A percentile compares a stretch with the other conserved stretches of the same genome.
Evolutionary conservation across 331 rosid species (phyloP).

Genomic region (Phaseolus coccineus): DNA sequence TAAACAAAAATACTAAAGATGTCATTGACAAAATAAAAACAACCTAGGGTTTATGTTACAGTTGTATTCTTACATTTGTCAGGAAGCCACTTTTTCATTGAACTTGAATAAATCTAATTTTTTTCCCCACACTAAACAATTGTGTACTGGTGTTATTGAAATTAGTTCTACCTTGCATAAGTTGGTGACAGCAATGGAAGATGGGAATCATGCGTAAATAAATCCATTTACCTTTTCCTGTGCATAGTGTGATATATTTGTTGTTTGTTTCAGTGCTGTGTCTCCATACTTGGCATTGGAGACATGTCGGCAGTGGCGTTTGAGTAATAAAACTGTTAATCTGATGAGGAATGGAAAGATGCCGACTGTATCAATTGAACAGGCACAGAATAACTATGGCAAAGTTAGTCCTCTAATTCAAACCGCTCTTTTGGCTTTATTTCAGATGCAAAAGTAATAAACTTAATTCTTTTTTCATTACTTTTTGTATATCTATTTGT

Average conservation of each 20-base stretch:
- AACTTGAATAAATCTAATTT: constrained; percentile 32
- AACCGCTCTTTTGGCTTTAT: constrained; percentile 14
- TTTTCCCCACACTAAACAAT: constrained; percentile 12
- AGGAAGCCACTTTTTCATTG: constrained; percentile 26
- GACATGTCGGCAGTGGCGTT: constrained; percentile 99
- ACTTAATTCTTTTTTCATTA: background rate
- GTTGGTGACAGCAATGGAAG: constrained; percentile 38
- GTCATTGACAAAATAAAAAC: too few species aligned
- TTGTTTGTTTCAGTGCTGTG: constrained; percentile 75
- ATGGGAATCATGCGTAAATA: background rate
- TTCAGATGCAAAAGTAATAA: constrained; percentile 12
- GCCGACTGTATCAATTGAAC: constrained; percentile 98
- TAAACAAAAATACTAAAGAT: too few species aligned
- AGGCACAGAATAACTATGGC: constrained; percentile 95
- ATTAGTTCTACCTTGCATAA: constrained; percentile 30
- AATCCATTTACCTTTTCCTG: constrained; percentile 29
- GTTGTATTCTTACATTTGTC: constrained; percentile 39
- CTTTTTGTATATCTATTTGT: background rate
- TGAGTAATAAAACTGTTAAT: constrained; percentile 92
- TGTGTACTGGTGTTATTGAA: constrained; percentile 33
- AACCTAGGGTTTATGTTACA: background rate
- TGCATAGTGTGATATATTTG: constrained; percentile 28
- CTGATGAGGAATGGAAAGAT: constrained; percentile 97
- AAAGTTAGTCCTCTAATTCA: constrained; percentile 65
- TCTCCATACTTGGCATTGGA: constrained; percentile 98